Base-by-base conservation (phyloP, 345 rosid species). In the Balakata baccata region DNA sequence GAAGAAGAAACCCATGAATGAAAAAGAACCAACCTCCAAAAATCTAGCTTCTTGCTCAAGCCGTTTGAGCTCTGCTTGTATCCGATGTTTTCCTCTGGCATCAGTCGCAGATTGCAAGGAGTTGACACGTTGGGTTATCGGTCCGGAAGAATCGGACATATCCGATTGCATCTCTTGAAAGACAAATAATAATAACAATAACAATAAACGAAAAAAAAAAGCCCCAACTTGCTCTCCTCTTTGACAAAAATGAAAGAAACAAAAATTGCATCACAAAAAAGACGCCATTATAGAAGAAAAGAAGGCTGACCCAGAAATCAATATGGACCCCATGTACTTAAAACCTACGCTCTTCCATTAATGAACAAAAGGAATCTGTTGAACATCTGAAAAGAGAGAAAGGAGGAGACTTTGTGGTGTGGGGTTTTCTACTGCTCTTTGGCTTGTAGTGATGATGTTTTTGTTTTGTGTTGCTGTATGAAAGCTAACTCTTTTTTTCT, bases 101-200 rank as follows among this genome's bases (percentile, higher is more conserved):
- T 78, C 81, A 68, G 64, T 38, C 54, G 39, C 34, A 13, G 79
- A 69, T 16, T 65, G 71, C 18, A 81, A 51, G 20, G 84, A 81
- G 62, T 50, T 66, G 72, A 69, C 77, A 72, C 83, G 84, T 29
- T 74, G 85, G 29, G 87, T 74, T 11, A 82, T 79, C 84, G 81
- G 81, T 79, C 79, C 83, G 74, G 83, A 73, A 7, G 88, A 80
- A 53, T 83, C 88, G 5, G 92, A 86, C 79, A 79, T 81, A 75
- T 80, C 90, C 57, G 83, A 74, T 79, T 87, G 86, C 93, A 90
- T 89, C 81, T 73, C 79, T 60, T 69, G 60, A 34, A 58, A 22
- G 22, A 60, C 41, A 13, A 20, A 25, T 49, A 53, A 39, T 57
- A 75, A 78, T 22, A 66, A 29, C 2, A 29, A 29, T 29, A 29